A percentile compares a stretch with the other conserved stretches of the same genome.
These are phyloP conservation scores for Linderniella brevidens DNA, from an alignment of 257 asterid species.

Conservation along the genomic window DNA sequence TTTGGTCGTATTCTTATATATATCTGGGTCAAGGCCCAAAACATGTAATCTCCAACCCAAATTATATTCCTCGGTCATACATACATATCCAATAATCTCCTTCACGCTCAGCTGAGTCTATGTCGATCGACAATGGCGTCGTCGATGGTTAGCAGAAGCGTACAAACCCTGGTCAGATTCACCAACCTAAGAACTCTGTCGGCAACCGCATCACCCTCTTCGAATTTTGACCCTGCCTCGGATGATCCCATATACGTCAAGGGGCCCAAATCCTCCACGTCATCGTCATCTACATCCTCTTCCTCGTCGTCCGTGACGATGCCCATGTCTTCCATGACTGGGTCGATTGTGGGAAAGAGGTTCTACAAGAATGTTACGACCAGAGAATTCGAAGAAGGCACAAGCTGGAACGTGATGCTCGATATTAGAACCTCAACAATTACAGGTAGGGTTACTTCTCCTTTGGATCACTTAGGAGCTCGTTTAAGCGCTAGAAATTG, in stretches of 20 bases:
- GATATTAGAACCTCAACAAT: too few species aligned
- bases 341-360: constrained; percentile 86
- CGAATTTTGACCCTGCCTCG: constrained; percentile 4
- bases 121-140: constrained; percentile 43
- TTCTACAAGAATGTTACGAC: constrained; percentile 68
- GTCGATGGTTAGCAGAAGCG: constrained; percentile 24
- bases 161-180: constrained; percentile 19
- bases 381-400: constrained; percentile 81
- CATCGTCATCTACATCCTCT: constrained; percentile 19
- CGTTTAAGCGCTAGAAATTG: too few species aligned
- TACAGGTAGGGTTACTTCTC: constrained; percentile 19
- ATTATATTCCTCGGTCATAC: too few species aligned
- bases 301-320: constrained; percentile 45
- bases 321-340: constrained; percentile 90
- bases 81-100: too few species aligned
- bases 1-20: too few species aligned
- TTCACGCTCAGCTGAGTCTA: too few species aligned
- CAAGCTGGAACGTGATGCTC: constrained; percentile 82
- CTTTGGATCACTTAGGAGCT: too few species aligned
- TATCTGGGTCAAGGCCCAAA: too few species aligned
- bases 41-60: too few species aligned
- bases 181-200: constrained; percentile 19
- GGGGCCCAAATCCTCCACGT: constrained; percentile 19
- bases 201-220: constrained; percentile 21
- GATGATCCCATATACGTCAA: constrained; percentile 32